Conservation (phyloP, 2,329 filamentous ascomycete species). For the Cryphonectria japonica region DNA sequence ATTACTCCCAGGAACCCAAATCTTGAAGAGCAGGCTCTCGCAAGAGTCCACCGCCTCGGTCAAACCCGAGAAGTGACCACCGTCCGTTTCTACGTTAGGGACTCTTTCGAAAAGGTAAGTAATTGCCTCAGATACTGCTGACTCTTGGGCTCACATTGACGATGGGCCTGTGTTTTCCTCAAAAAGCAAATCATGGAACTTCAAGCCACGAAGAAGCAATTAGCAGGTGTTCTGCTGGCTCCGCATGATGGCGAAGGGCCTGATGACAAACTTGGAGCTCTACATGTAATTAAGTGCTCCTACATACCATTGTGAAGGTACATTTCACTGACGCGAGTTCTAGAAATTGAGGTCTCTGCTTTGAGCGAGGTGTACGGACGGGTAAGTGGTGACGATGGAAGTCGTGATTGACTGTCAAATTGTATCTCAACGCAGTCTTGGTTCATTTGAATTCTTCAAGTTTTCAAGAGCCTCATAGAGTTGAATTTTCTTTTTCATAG, state of each 20-base stretch:
- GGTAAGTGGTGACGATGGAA: too few species aligned
- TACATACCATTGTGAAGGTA: not conserved
- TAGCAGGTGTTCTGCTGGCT: not conserved
- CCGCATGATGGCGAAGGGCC: not conserved
- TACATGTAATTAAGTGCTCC: not conserved
- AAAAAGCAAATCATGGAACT: not conserved
- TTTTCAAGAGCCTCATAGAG: not conserved
- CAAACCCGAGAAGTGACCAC: slow-evolving; percentile 36
- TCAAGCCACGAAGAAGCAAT: slow-evolving; percentile 4
- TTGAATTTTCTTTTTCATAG: too few species aligned
- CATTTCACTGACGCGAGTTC: not conserved
- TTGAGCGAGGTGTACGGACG: not conserved
- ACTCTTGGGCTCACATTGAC: not conserved
- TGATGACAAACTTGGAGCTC: slow-evolving; percentile 14
- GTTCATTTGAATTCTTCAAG: not conserved
- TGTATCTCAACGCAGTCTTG: not conserved
- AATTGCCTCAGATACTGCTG: not conserved
- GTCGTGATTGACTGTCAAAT: not conserved
- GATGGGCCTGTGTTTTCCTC: not conserved
- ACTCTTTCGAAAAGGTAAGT: slow-evolving; percentile 38
- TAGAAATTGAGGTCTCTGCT: slow-evolving; percentile 8
- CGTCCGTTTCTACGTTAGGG: slow-evolving; percentile 33
- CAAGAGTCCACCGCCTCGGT: slow-evolving; percentile 37
- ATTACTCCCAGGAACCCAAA: slow-evolving; percentile 36
- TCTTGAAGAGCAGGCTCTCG: slow-evolving; percentile 38